Conservation (phyloP, 495 filamentous ascomycete genomes). For the Penicillium paradoxum region DNA sequence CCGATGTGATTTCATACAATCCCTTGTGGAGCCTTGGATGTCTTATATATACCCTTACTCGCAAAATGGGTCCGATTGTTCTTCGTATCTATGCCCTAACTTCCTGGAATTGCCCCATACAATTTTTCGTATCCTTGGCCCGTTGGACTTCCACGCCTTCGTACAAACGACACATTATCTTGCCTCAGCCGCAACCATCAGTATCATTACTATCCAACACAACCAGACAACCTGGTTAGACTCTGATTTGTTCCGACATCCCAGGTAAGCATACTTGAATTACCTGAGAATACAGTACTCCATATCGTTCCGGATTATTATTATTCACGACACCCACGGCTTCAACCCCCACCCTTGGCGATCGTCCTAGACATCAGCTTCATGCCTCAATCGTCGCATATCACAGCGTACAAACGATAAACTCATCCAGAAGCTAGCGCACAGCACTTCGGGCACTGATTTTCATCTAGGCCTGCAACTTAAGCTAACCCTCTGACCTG, state of each 20-base stretch:
- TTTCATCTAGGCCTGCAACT: not conserved
- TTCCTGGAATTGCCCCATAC: constrained; percentile 13
- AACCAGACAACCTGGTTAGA: not conserved
- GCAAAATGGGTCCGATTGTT: not conserved
- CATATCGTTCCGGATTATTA: not conserved
- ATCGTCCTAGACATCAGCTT: not conserved
- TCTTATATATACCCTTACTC: constrained; percentile 17
- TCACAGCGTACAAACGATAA: not conserved
- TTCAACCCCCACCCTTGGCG: not conserved
- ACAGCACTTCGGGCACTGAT: not conserved
- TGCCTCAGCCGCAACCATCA: not conserved
- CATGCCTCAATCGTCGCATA: not conserved
- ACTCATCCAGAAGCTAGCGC: not conserved
- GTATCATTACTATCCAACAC: not conserved
- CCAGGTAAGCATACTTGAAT: not conserved
- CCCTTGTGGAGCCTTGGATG: constrained; percentile 1
- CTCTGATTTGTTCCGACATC: not conserved
- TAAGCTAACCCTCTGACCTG: not conserved
- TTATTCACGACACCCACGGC: not conserved
- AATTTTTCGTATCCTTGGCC: not conserved
- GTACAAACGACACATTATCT: not conserved
- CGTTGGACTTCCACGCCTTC: not conserved
- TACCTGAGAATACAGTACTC: not conserved
- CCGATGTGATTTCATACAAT: constrained; percentile 16
- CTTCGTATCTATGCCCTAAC: constrained; percentile 13